A percentile compares a stretch with the other conserved stretches of the same genome.
These are phyloP conservation scores for Strigomonas oncopelti DNA, from an alignment of 208 protist species.

Conservation along the genomic window DNA sequence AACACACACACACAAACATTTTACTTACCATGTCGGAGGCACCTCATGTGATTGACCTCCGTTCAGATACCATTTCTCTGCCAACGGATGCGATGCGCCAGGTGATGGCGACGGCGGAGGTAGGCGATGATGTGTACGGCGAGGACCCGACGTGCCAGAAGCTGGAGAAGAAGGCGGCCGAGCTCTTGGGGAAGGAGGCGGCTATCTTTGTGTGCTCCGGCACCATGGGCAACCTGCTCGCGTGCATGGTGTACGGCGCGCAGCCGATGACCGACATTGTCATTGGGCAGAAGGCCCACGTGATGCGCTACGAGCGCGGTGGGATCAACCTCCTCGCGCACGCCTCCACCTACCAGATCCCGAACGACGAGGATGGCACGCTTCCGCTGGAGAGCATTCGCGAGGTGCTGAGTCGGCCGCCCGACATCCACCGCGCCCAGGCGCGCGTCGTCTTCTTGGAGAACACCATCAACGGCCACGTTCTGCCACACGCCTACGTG, in stretches of 20 bases:
- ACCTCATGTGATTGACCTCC: conserved; percentile 6
- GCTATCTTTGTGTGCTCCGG: conserved; percentile 8
- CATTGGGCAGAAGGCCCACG: conserved; percentile 10
- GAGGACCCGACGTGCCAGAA: conserved; percentile 6
- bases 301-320: conserved; percentile 11
- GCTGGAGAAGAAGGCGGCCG: conserved; percentile 5
- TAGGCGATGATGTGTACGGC: conserved; percentile 10
- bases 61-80: conserved; percentile 11
- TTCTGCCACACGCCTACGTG: conserved; percentile 4
- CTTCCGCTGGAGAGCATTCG: conserved; percentile 5
- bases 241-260: conserved; percentile 4
- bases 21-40: not conserved
- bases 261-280: conserved; percentile 14
- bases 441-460: conserved; percentile 10
- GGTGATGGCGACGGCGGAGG: conserved; percentile 4
- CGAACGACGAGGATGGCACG: conserved; percentile 12
- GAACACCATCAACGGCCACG: conserved; percentile 11
- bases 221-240: conserved; percentile 13
- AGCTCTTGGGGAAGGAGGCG: conserved; percentile 7
- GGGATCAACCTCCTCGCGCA: conserved; percentile 5
- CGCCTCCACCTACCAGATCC: conserved; percentile 11
- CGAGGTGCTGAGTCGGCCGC: conserved; percentile 1
- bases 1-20: not conserved
- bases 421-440: not conserved
- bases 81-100: conserved; percentile 7